Percentiles rank a stretch among this genome's conserved stretches.
Evolutionary conservation across 148 eudicot genomes (phyloP).

Genomic region (Limonium bicolor): DNA sequence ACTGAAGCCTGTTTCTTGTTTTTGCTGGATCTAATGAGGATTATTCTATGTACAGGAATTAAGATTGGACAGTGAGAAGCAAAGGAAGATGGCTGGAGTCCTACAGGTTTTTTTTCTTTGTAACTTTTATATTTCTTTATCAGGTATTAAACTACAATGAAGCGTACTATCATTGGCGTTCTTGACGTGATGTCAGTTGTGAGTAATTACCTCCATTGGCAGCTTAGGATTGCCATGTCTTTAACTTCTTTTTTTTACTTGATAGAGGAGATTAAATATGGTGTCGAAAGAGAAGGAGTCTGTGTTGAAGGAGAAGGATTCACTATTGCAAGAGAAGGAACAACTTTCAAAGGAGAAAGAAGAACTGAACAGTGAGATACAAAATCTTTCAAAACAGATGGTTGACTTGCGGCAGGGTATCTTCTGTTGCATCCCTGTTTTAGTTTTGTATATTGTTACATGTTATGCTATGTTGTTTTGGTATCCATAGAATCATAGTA

Average conservation of each 20-base stretch:
- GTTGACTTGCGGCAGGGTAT: constrained; percentile 45
- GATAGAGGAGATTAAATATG: constrained; percentile 23
- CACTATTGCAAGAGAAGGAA: constrained; percentile 38
- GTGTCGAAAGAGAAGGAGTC: constrained; percentile 37
- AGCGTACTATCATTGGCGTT: too few relatives aligned
- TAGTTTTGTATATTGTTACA: not conserved
- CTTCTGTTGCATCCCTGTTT: not conserved
- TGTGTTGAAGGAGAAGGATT: constrained; percentile 15
- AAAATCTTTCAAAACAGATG: constrained; percentile 46
- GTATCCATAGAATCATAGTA: not conserved
- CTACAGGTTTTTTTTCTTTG: constrained; percentile 14
- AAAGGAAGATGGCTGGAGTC: constrained; percentile 14
- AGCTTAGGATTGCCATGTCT: not conserved
- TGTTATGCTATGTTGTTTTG: not conserved
- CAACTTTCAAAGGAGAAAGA: constrained; percentile 47
- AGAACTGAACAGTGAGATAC: constrained; percentile 32
- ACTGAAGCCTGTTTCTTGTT: too few relatives aligned
- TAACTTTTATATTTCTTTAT: too few relatives aligned
- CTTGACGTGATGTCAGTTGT: too few relatives aligned
- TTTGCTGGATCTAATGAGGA: too few relatives aligned
- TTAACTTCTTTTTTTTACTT: not conserved
- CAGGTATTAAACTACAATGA: too few relatives aligned
- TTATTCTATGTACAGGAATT: too few relatives aligned
- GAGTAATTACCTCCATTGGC: too few relatives aligned
- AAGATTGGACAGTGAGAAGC: constrained; percentile 48